Conservation (phyloP, 2,329 filamentous ascomycete species). For the Colletotrichum sp. region DNA sequence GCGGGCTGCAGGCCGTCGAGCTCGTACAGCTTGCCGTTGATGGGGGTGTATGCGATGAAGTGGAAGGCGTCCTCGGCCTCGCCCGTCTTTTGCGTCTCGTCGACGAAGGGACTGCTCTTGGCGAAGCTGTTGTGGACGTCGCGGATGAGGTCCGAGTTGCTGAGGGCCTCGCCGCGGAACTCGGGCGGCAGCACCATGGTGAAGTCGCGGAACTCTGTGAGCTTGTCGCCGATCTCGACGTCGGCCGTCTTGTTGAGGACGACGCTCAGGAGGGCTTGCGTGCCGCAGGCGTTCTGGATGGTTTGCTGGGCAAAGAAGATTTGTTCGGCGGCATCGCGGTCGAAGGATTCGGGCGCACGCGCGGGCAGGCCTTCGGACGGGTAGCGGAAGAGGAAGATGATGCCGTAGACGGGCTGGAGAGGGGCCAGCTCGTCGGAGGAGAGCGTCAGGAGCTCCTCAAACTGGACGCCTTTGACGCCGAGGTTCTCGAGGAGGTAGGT, state of each 20-base stretch:
- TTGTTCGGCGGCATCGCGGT: constrained; percentile 73
- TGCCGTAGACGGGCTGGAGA: constrained; percentile 84
- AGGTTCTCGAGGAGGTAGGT: constrained; percentile 92
- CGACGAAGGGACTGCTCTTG: constrained; percentile 85
- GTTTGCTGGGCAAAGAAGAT: constrained; percentile 97
- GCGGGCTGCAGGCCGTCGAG: constrained; percentile 93
- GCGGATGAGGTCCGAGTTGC: constrained; percentile 72
- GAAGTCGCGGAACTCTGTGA: constrained; percentile 86
- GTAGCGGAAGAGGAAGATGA: constrained; percentile 99
- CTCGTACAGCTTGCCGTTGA: constrained; percentile 86
- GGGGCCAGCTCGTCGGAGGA: constrained; percentile 76
- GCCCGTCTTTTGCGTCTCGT: constrained; percentile 80
- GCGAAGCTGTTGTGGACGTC: constrained; percentile 92
- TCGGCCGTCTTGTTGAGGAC: constrained; percentile 80
- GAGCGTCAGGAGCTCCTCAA: constrained; percentile 92
- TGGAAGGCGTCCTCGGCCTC: constrained; percentile 92
- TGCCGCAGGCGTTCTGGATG: constrained; percentile 98
- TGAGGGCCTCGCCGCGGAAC: constrained; percentile 65
- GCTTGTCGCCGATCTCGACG: constrained; percentile 74
- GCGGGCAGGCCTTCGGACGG: constrained; percentile 68
- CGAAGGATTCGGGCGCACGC: constrained; percentile 58
- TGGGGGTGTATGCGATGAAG: constrained; percentile 92
- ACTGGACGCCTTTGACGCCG: constrained; percentile 92
- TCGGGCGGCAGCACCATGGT: constrained; percentile 83
- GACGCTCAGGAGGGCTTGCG: constrained; percentile 91